phyloP scores from a whole-genome alignment of 768 basidiomycete species.

The Macrocybe gigantea region DNA sequence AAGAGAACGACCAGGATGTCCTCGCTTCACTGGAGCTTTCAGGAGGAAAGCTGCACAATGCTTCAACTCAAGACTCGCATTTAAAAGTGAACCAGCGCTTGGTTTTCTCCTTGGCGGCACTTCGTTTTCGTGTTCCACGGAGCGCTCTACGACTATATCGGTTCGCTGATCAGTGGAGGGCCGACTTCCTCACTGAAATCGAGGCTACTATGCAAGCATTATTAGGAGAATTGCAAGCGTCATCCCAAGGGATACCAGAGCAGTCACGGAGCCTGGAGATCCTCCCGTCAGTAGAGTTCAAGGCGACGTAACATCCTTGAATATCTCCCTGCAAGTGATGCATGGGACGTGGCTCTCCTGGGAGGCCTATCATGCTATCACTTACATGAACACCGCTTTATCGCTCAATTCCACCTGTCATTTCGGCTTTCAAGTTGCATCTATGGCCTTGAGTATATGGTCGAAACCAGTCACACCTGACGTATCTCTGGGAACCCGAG shows the following conservation, averaged over 20 bases:
- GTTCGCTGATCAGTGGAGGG: slow-evolving; percentile 79
- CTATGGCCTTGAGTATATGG: slow-evolving; percentile 56
- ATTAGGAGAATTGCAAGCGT: slow-evolving; percentile 53
- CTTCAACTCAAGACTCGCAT: slow-evolving; percentile 40
- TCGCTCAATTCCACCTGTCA: slow-evolving; percentile 24
- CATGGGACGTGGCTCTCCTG: slow-evolving; percentile 84
- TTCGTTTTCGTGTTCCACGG: slow-evolving; percentile 64
- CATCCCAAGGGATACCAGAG: slow-evolving; percentile 25
- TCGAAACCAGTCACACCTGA: slow-evolving; percentile 35
- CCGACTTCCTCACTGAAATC: slow-evolving; percentile 71
- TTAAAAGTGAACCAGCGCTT: slow-evolving; percentile 34
- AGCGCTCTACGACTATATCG: slow-evolving; percentile 76
- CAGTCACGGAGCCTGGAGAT: slow-evolving; percentile 23
- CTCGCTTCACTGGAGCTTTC: slow-evolving; percentile 55
- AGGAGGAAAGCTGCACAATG: slow-evolving; percentile 21
- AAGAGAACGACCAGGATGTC: slow-evolving; percentile 42
- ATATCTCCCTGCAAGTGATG: slow-evolving; percentile 75
- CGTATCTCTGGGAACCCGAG: slow-evolving; percentile 34
- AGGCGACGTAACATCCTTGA: slow-evolving; percentile 41
- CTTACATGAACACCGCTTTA: slow-evolving; percentile 38
- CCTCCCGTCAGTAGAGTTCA: slow-evolving; percentile 42
- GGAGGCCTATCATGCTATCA: slow-evolving; percentile 49
- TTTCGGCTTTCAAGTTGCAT: slow-evolving; percentile 63
- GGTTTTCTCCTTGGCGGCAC: slow-evolving; percentile 35
- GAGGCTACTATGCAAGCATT: slow-evolving; percentile 62